Conservation (phyloP, 2,329 filamentous ascomycete genomes). For the Raffaelea deltoideospora region DNA sequence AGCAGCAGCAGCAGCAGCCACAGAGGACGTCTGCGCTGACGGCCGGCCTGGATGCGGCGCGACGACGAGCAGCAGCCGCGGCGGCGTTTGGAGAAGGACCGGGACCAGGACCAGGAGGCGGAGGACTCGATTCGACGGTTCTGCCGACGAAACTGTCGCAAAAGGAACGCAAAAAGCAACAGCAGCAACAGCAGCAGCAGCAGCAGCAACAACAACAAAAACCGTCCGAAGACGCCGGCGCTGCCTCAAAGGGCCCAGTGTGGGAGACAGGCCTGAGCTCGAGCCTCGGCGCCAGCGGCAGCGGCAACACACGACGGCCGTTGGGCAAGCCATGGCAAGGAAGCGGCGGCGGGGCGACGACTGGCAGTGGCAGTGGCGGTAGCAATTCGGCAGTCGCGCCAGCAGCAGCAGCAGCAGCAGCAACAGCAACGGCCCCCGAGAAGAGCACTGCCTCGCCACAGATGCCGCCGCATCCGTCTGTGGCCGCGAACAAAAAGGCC, state of each 20-base stretch:
- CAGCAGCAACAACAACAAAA: constrained; percentile 40
- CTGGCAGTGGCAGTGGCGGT: no score
- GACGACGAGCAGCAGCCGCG: constrained; percentile 18
- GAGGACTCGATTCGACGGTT: no score
- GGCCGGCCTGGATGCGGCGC: constrained; percentile 36
- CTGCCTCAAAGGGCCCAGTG: constrained; percentile 6
- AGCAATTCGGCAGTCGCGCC: no score
- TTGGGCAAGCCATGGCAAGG: no score
- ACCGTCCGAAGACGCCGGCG: constrained; percentile 23
- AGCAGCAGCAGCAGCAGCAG: no score
- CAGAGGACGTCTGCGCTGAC: constrained; percentile 33
- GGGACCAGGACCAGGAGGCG: neutral
- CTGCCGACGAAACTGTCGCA: constrained; percentile 67
- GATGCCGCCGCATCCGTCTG: no score
- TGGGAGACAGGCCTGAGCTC: constrained; percentile 19
- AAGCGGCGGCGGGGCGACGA: no score
- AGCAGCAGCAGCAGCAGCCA: neutral
- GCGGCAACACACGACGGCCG: no score
- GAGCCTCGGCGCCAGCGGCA: no score
- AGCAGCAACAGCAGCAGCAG: constrained; percentile 44
- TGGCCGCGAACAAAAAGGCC: constrained; percentile 15
- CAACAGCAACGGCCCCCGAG: neutral
- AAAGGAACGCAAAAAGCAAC: constrained; percentile 76
- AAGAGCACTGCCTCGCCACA: neutral
- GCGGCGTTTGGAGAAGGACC: neutral